Evolutionary conservation across 2,329 filamentous ascomycete genomes (phyloP), one percentile per base, ranked within the genome.

Genomic region (Thielaviopsis populi): DNA sequence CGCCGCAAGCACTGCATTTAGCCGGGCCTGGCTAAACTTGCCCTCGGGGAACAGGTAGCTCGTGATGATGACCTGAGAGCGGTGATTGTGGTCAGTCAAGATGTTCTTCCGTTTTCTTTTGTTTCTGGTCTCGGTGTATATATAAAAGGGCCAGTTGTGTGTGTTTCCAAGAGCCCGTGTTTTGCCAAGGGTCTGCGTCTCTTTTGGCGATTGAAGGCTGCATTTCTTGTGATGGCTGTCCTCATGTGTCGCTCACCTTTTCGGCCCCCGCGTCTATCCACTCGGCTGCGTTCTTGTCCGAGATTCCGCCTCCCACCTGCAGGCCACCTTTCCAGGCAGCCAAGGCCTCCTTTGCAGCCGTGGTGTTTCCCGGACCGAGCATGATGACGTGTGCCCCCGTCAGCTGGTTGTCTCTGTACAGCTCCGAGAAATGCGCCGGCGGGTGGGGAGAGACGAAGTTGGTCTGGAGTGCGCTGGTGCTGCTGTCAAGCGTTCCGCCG

Each of bases 221-320:
- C 10, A 1, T 33, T 30, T 17, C 24, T 54, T 30, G 6, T 54
- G 50, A 27, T 40, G 19, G 54, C 11, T 15, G 24, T 17, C 15
- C 22, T 24, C 22, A 54, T 54, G 5, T 37, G 33, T 4, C 5
- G 5, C 33, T 37, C 30, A 95, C 91, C 86, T 91, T 95, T 73
- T 89, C 88, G 61, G 94, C 94, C 15, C 94, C 94, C 66, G 82
- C 82, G 61, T 88, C 86, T 70, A 99, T 86, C 94, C 94, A 99
- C 71, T 85, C 79, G 69, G 77, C 79, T 15, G 92, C 92, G 75
- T 97, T 97, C 72, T 79, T 74, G 72, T 95, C 88, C 60, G 80
- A 91, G 72, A 99, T 92, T 11, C 94, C 94, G n/a, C 94, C 94
- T 42, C 94, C 94, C 61, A 97, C 84, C 73, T 99, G 94, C 70